Evolutionary conservation across 2,329 filamentous ascomycete species (phyloP).

Genomic region (Cladosporium oxysporum): DNA sequence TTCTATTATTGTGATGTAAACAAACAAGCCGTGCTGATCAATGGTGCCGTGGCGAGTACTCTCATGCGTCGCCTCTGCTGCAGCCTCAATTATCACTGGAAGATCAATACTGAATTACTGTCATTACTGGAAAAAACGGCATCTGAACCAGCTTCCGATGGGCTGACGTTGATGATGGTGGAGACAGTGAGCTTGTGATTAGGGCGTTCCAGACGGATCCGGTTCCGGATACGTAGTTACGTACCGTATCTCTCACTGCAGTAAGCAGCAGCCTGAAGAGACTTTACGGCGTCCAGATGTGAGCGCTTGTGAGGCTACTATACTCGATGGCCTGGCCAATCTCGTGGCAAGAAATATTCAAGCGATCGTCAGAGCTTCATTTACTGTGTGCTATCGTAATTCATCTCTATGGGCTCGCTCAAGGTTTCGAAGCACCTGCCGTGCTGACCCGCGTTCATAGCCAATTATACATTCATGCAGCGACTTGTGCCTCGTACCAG

Average conservation of each 20-base stretch:
- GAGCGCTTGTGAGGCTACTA: not conserved
- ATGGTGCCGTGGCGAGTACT: not conserved
- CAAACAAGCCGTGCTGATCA: not conserved
- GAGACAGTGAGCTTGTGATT: conserved; percentile 1
- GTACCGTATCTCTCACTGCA: not conserved
- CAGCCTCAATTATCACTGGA: not conserved
- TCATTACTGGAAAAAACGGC: not conserved
- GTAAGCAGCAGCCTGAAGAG: not conserved
- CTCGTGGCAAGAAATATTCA: not conserved
- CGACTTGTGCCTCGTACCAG: conserved; percentile 49
- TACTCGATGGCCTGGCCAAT: not conserved
- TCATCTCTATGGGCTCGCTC: conserved; percentile 7
- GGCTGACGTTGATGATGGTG: conserved; percentile 2
- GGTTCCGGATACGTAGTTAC: not conserved
- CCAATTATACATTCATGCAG: conserved; percentile 20
- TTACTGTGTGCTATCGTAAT: conserved; percentile 12
- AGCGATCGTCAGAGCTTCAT: not conserved
- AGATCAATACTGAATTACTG: no score
- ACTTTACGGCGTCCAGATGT: not conserved
- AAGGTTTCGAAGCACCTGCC: not conserved
- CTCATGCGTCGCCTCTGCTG: not conserved
- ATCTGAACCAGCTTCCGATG: not conserved
- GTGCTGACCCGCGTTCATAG: not conserved
- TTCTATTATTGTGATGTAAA: conserved; percentile 6
- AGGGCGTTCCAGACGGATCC: not conserved